Evolutionary conservation across 2,329 filamentous ascomycete species (phyloP), one percentile per base, ranked within the genome.

Genomic region (Cladosporium sp.): DNA sequence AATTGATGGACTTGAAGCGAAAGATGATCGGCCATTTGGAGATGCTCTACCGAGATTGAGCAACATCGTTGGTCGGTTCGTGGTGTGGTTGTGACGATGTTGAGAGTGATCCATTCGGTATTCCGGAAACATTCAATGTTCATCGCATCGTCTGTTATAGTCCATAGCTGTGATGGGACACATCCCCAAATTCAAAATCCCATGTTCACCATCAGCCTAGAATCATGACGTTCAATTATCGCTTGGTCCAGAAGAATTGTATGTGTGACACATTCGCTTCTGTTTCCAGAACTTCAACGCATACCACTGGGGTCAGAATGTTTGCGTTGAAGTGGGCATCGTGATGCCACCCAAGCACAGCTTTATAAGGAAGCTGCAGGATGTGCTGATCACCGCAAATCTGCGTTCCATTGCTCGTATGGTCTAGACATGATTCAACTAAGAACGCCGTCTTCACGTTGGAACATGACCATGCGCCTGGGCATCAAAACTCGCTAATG

Each of bases 1-100:
- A 80, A 58, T 65, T 80, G 62, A 34, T 75, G 51, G 69, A 68
- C 18, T 67, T 80, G 66, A 73, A 75, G 65, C 70, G 73, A 51
- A 74, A 70, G 65, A 80, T 80, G 76, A 69, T 79, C 5, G 68
- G 67, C 18, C 75, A 79, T 63, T 68, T 80, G 32, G 78, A 80
- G 66, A 76, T 76, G 59, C 70, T 80, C 72, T 80, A 79, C 65
- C 74, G 75, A 58, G 74, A 77, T 47, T 79, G 70, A 76, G 26
- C 14, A 11, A 4, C 41, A 47, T 47, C n/a, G 4, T 8, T 47
- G 41, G 14, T 6, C 41, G n/a, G 41, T 47, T 21, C 18, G 18
- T 47, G 41, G 21, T 47, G n/a, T 47, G 12, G 2, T 10, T 47
- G 21, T 47, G 41, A 47, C n/a, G 41, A 47, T 21, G 41, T n/a